These are phyloP conservation scores for Saccharomyces hybrid DNA, from an alignment of 1,139 yeast species.

Conservation along the genomic window DNA sequence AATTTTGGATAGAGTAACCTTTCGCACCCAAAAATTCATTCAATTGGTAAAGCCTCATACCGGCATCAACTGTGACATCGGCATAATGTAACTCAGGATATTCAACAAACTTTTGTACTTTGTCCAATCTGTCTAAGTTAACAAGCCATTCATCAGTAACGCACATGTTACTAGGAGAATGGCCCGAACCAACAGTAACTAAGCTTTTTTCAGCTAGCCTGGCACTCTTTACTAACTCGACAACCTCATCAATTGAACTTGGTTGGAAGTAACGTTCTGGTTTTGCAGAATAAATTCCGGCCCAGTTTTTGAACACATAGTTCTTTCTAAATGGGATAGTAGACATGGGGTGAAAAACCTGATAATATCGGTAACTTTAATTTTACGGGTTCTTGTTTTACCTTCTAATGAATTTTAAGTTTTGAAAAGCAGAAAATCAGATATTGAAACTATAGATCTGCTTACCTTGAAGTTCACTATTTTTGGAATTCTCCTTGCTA, in stretches of 20 bases:
- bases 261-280: conserved; percentile 84
- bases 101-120: conserved; percentile 40
- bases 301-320: conserved; percentile 63
- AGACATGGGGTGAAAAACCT: background rate
- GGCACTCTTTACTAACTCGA: conserved; percentile 59
- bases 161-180: conserved; percentile 87
- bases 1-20: conserved; percentile 76
- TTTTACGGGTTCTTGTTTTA: background rate
- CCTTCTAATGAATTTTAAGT: background rate
- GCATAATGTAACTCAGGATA: conserved; percentile 55
- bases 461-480: background rate
- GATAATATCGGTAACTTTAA: background rate
- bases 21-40: conserved; percentile 56
- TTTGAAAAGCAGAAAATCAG: background rate
- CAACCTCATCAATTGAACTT: conserved; percentile 51
- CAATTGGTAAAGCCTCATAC: conserved; percentile 72
- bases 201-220: conserved; percentile 52
- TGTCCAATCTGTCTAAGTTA: conserved; percentile 69
- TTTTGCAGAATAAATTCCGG: conserved; percentile 71
- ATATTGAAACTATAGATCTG: background rate
- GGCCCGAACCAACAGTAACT: conserved; percentile 89
- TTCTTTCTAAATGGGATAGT: conserved; percentile 11
- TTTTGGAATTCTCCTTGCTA: background rate
- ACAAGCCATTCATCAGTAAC: conserved; percentile 87
- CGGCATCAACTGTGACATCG: conserved; percentile 91